Evolutionary conservation across 2,329 filamentous ascomycete species (phyloP).

Genomic region (Dactylonectria estremocensis): DNA sequence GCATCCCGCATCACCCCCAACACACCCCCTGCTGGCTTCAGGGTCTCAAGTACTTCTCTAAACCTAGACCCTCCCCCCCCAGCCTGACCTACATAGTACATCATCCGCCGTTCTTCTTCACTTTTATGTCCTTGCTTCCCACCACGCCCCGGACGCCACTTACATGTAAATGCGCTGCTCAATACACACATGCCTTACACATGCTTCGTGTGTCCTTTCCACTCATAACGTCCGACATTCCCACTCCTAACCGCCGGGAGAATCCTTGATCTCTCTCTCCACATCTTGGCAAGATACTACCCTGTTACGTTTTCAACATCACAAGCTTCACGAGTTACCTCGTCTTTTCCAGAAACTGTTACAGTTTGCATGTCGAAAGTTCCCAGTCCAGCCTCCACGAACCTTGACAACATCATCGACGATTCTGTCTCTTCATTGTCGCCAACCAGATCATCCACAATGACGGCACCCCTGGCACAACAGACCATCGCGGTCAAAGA

Average conservation of each 20-base stretch:
- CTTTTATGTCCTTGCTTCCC: constrained; percentile 32
- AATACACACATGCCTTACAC: constrained; percentile 18
- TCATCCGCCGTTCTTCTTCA: constrained; percentile 39
- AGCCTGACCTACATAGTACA: constrained; percentile 27
- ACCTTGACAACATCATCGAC: constrained; percentile 28
- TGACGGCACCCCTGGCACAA: constrained; percentile 66
- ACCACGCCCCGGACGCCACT: constrained; percentile 41
- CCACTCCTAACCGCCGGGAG: constrained; percentile 23
- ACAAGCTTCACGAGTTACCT: constrained; percentile 20
- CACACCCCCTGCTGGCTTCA: constrained; percentile 42
- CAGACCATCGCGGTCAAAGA: constrained; percentile 65
- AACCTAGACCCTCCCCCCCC: constrained; percentile 40
- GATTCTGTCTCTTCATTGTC: constrained; percentile 15
- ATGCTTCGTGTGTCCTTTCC: constrained; percentile 30
- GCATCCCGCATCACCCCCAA: constrained; percentile 39
- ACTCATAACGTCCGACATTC: constrained; percentile 35
- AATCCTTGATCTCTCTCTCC: constrained; percentile 30
- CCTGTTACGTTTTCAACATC: constrained; percentile 24
- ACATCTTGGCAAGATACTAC: constrained; percentile 7
- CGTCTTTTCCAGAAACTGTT: constrained; percentile 18
- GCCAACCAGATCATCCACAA: constrained; percentile 47
- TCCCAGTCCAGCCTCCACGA: constrained; percentile 23
- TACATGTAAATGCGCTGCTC: constrained; percentile 41
- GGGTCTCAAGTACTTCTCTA: constrained; percentile 45
- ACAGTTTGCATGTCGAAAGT: constrained; percentile 31